These are phyloP conservation scores for Rhodotorula taiwanensis DNA, from an alignment of 768 basidiomycete species.

Conservation along the genomic window DNA sequence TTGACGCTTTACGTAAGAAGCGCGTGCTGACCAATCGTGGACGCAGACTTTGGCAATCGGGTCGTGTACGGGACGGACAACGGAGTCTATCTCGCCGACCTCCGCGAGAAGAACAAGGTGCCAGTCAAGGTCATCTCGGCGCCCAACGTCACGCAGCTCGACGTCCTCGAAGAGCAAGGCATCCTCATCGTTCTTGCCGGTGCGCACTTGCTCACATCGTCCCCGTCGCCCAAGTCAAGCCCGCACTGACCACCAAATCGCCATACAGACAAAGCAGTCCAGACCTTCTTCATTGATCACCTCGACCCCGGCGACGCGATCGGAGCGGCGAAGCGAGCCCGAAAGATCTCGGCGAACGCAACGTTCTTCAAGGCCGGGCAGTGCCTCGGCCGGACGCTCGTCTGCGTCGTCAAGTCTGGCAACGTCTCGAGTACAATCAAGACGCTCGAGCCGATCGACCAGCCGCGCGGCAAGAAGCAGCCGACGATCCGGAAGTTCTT, in stretches of 20 bases:
- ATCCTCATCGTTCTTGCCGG: constrained; percentile 98
- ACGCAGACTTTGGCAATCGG: constrained; percentile 67
- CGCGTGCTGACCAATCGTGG: neutral
- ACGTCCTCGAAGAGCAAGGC: constrained; percentile 92
- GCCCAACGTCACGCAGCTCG: constrained; percentile 85
- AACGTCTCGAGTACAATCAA: constrained; percentile 91
- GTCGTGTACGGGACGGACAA: constrained; percentile 97
- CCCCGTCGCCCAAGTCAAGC: constrained; percentile 1
- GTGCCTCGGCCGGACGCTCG: constrained; percentile 81
- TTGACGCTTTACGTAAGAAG: neutral
- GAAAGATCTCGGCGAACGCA: constrained; percentile 89
- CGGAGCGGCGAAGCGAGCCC: constrained; percentile 84
- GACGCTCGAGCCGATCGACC: constrained; percentile 91
- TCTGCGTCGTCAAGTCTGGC: constrained; percentile 94
- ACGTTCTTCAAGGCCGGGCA: constrained; percentile 96
- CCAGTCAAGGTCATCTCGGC: constrained; percentile 85
- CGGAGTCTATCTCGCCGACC: constrained; percentile 88
- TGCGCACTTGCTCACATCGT: constrained; percentile 44
- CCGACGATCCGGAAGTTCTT: constrained; percentile 80
- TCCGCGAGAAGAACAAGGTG: constrained; percentile 53
- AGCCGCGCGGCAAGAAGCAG: constrained; percentile 52
- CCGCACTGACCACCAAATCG: neutral
- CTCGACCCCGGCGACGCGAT: constrained; percentile 83
- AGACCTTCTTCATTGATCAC: constrained; percentile 90
- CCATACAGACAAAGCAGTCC: constrained; percentile 75